Evolutionary conservation across 768 basidiomycete genomes (phyloP).

Genomic region (Psilocybe tampanensis): DNA sequence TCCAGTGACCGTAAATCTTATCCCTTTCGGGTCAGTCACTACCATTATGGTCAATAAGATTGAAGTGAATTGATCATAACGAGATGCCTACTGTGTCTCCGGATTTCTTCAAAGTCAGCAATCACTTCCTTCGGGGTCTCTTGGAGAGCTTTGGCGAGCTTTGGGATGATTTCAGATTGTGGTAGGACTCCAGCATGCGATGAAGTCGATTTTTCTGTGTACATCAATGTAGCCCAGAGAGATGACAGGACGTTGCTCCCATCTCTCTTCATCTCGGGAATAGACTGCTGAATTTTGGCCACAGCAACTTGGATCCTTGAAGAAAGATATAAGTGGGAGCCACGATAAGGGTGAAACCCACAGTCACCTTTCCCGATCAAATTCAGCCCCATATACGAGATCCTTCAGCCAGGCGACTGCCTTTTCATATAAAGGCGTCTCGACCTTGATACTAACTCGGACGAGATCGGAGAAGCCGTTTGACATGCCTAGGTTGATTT

Average conservation of each 20-base stretch:
- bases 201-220: conserved; percentile 68
- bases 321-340: conserved; percentile 2
- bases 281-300: conserved; percentile 86
- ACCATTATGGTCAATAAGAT: not conserved
- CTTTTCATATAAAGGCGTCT: conserved; percentile 73
- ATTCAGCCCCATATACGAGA: conserved; percentile 72
- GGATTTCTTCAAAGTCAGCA: conserved; percentile 73
- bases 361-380: conserved; percentile 75
- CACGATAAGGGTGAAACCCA: not conserved
- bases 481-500: conserved; percentile 65
- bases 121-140: conserved; percentile 73
- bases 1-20: conserved; percentile 91
- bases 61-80: not conserved
- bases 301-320: conserved; percentile 77
- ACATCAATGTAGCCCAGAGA: conserved; percentile 66
- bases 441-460: conserved; percentile 82
- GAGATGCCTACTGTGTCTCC: conserved; percentile 57
- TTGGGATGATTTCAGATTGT: conserved; percentile 80
- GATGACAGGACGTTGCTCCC: conserved; percentile 80
- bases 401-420: conserved; percentile 88
- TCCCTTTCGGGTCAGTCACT: conserved; percentile 84
- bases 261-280: conserved; percentile 91
- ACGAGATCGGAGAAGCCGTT: conserved; percentile 74
- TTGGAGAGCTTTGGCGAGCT: conserved; percentile 70
- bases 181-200: conserved; percentile 68